A percentile compares a stretch with the other conserved stretches of the same genome.
phyloP scores from a whole-genome alignment of 768 basidiomycete species.

The Inosperma sp. region DNA sequence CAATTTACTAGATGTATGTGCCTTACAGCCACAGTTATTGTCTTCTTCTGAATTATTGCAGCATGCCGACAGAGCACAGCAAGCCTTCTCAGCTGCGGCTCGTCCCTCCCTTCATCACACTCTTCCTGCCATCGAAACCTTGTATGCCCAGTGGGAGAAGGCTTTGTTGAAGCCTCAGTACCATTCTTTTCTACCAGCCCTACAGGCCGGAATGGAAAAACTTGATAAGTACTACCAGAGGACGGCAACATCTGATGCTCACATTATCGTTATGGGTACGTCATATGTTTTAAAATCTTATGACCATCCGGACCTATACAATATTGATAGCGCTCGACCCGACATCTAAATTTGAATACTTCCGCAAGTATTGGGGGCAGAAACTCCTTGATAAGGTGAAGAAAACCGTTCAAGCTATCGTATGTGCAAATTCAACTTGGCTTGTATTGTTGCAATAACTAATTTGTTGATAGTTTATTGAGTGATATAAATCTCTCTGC shows the following conservation, averaged over 20 bases:
- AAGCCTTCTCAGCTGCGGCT: conserved; percentile 16
- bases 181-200: conserved; percentile 15
- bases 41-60: not conserved
- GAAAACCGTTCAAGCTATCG: not conserved
- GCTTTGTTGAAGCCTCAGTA: conserved; percentile 9
- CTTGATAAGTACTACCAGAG: conserved; percentile 32
- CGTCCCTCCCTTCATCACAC: conserved; percentile 21
- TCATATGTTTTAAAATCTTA: no score
- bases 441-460: not conserved
- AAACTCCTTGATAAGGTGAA: not conserved
- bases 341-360: conserved; percentile 8
- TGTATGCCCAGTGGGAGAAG: conserved; percentile 13
- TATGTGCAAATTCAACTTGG: not conserved
- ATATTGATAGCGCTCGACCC: conserved; percentile 31
- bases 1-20: not conserved
- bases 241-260: conserved; percentile 26
- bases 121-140: conserved; percentile 20
- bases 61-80: conserved; percentile 12
- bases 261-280: no score
- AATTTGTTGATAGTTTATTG: conserved; percentile 2
- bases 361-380: conserved; percentile 1
- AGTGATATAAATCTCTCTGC: not conserved
- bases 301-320: no score
- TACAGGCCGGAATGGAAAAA: conserved; percentile 29
- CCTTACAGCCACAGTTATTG: not conserved